Evolutionary conservation across 148 eudicot genomes (phyloP).

Genomic region (Camellia sinensis): DNA sequence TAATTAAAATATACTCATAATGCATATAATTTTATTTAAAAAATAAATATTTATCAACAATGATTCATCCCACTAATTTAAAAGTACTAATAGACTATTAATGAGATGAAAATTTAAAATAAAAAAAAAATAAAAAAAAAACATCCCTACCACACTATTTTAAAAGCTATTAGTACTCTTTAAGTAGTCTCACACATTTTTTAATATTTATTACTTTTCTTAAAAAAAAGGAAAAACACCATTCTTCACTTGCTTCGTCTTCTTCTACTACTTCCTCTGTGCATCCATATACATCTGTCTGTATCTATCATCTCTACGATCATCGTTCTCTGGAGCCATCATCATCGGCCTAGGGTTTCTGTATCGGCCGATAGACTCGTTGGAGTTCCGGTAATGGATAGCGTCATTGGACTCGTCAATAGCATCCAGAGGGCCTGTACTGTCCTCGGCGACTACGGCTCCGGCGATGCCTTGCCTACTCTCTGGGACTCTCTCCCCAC

Average conservation of each 20-base stretch:
- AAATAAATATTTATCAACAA: no score
- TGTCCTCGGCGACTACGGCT: slow-evolving; percentile 39
- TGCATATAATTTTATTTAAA: no score
- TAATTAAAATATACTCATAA: no score
- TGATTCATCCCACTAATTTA: no score
- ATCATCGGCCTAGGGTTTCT: slow-evolving; percentile 11
- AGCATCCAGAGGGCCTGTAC: slow-evolving; percentile 48
- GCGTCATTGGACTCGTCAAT: slow-evolving; percentile 42
- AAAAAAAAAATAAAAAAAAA: no score
- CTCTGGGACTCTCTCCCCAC: slow-evolving; percentile 60
- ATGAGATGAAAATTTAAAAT: no score
- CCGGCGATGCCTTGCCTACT: slow-evolving; percentile 35
- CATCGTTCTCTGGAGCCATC: not conserved
- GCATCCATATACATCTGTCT: not conserved
- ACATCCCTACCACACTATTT: no score
- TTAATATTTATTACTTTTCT: no score
- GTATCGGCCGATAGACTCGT: not conserved
- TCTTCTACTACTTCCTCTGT: not conserved
- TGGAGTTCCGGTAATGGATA: slow-evolving; percentile 37
- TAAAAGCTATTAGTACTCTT: no score
- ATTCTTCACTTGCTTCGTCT: slow-evolving; percentile 8
- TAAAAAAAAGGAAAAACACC: not conserved
- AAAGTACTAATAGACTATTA: no score
- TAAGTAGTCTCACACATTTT: no score
- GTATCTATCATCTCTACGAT: not conserved